Conservation (phyloP, 2,329 filamentous ascomycete genomes). For the Lachnellula arida region DNA sequence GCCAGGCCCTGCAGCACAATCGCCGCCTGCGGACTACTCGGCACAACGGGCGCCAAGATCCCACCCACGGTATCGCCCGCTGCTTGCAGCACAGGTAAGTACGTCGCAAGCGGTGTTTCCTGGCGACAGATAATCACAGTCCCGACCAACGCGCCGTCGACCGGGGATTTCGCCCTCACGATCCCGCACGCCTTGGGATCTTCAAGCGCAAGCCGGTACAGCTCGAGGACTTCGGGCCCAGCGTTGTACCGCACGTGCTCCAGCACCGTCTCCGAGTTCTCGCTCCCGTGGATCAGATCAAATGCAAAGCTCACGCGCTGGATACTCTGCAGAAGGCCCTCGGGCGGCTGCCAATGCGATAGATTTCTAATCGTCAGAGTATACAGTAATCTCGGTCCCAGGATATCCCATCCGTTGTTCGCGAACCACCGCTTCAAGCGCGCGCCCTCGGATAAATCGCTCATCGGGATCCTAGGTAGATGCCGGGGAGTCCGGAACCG, state of each 20-base stretch:
- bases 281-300: constrained; percentile 60
- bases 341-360: constrained; percentile 54
- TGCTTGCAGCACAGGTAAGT: constrained; percentile 55
- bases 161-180: constrained; percentile 59
- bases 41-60: constrained; percentile 63
- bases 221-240: constrained; percentile 57
- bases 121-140: constrained; percentile 62
- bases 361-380: constrained; percentile 59
- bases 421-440: constrained; percentile 70
- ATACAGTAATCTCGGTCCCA: constrained; percentile 56
- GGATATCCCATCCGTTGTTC: constrained; percentile 82
- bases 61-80: constrained; percentile 52
- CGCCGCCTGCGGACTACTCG: constrained; percentile 56
- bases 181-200: constrained; percentile 59
- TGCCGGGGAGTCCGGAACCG: constrained; percentile 74
- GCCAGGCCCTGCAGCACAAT: constrained; percentile 62
- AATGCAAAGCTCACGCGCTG: constrained; percentile 50
- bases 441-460: constrained; percentile 44
- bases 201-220: constrained; percentile 60
- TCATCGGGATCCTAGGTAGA: constrained; percentile 78
- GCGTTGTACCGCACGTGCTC: constrained; percentile 62
- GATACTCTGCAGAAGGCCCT: constrained; percentile 55
- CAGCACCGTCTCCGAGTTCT: constrained; percentile 55
- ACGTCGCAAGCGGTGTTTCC: constrained; percentile 53
- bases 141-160: constrained; percentile 57